Base-by-base conservation (phyloP, 768 basidiomycete genomes). In the Porpolomopsis calyptriformis region DNA sequence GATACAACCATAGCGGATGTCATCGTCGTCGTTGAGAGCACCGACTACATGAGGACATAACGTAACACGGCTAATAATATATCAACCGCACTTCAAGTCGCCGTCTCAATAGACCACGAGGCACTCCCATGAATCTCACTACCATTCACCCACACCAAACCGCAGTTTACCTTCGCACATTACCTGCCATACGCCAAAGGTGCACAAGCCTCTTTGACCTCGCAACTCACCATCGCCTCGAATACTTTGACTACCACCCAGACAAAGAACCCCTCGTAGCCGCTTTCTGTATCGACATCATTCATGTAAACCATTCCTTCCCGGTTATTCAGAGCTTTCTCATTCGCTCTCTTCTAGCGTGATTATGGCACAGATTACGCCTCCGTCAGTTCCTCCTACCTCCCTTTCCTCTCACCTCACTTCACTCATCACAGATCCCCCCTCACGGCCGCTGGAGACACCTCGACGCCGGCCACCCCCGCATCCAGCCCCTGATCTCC, bases 391-490 rank as follows among this genome's bases (percentile, higher is more conserved):
- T 33, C 14, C 39, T 45, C 27, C 29, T 16, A 29, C 26, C 7
- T 31, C 20, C 31, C 22, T 24, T 31, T 29, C 33, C 20, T 11
- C 19, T 23, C 4, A 8, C 16, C 12, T 37, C 33, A 34, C 18
- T 18, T 25, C 18, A 34, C 34, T 27, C 24, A 23, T 11, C 8
- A n/a, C 25, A 90, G 88, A 90, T 91, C 31, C 80, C 81, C 3
- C 85, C 88, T 11, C 89, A 92, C 55, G 85, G 90, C 11, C 77
- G 91, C 19, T 94, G 92, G 92, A 68, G 87, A 25, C 91, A 93
- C 58, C 77, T 93, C 25, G 85, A 90, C 55, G 72, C 80, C 3
- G 81, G 81, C 2, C 59, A 67, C 1, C 65, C 74, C 22, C 82
- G 88, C 36, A 73, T 92, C 38, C 60, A 68, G 31, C 77, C 79